Evolutionary conservation across 352 stramenopile genomes (phyloP).

Genomic region (Globisporangium cystogenes): DNA sequence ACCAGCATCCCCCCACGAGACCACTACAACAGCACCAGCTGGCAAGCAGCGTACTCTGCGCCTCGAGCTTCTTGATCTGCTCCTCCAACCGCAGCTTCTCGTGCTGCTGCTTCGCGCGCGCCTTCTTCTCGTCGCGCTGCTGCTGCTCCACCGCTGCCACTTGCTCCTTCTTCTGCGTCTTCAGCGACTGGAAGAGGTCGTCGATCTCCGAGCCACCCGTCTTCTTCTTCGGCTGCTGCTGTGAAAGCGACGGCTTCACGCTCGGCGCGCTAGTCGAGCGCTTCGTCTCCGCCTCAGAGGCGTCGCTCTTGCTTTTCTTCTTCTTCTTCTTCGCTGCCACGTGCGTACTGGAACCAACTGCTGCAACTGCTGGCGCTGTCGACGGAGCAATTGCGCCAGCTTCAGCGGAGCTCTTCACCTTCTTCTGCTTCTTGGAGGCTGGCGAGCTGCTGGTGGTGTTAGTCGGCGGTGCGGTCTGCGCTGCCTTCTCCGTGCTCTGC

Average conservation of each 20-base stretch:
- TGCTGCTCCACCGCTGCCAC: slow-evolving; percentile 49
- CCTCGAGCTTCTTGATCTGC: slow-evolving; percentile 79
- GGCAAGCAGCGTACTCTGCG: slow-evolving; percentile 45
- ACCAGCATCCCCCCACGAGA: not conserved
- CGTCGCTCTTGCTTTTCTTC: slow-evolving; percentile 31
- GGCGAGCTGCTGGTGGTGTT: not conserved
- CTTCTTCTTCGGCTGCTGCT: slow-evolving; percentile 2
- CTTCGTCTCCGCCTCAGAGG: not conserved
- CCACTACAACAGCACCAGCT: too few species aligned
- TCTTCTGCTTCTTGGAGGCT: slow-evolving; percentile 7
- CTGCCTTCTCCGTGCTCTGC: not conserved
- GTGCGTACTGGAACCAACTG: not conserved
- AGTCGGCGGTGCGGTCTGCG: not conserved
- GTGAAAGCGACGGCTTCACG: not conserved
- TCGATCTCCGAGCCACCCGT: slow-evolving; percentile 53
- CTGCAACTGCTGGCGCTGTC: not conserved
- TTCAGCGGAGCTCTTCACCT: slow-evolving; percentile 7
- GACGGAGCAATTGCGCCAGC: not conserved
- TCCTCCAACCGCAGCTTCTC: slow-evolving; percentile 63
- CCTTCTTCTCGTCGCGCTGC: slow-evolving; percentile 38
- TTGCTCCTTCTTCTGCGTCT: slow-evolving; percentile 72
- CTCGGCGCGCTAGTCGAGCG: not conserved
- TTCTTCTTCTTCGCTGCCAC: slow-evolving; percentile 46
- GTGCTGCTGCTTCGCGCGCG: slow-evolving; percentile 34
- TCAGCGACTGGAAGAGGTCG: slow-evolving; percentile 70